phyloP scores from a whole-genome alignment of 805 yeast genomes.

The Wickerhamomyces hampshirensis region DNA sequence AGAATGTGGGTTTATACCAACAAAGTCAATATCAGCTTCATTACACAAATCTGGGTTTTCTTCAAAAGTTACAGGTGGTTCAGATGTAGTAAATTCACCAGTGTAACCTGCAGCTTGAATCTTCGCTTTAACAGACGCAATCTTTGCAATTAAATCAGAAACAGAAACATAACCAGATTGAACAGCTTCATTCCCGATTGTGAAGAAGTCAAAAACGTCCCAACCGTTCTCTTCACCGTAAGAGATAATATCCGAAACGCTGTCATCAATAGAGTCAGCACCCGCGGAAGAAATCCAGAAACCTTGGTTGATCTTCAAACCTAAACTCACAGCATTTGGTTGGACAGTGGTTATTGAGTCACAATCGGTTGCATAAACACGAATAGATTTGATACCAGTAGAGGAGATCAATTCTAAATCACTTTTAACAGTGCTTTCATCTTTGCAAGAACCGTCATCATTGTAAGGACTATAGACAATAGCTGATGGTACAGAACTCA shows the following conservation, averaged over 20 bases:
- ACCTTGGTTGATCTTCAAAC: conserved; percentile 79
- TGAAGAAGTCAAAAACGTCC: conserved; percentile 70
- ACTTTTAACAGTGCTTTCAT: conserved; percentile 41
- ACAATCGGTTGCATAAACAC: conserved; percentile 90
- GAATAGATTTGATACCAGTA: conserved; percentile 59
- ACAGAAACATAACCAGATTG: conserved; percentile 57
- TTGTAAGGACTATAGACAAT: conserved; percentile 79
- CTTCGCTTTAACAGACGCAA: conserved; percentile 53
- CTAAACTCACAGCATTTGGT: conserved; percentile 54
- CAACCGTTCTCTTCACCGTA: conserved; percentile 50
- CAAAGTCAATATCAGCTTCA: conserved; percentile 65
- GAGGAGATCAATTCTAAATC: conserved; percentile 57
- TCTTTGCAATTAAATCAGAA: conserved; percentile 58
- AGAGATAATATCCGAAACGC: conserved; percentile 48
- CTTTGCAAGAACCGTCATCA: conserved; percentile 64
- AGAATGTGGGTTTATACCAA: conserved; percentile 83
- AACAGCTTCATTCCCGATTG: conserved; percentile 88
- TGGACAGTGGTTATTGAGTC: conserved; percentile 57
- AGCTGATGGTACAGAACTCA: conserved; percentile 42
- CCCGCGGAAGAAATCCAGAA: conserved; percentile 71
- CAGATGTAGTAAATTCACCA: conserved; percentile 79
- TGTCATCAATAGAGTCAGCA: conserved; percentile 60
- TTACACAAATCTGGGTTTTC: conserved; percentile 65
- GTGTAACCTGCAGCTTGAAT: conserved; percentile 67
- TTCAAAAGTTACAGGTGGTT: conserved; percentile 77